Percentiles rank a stretch among this genome's conserved stretches.
Conservation (phyloP, 805 yeast genomes). For the Myxozyma melibiosi region DNA sequence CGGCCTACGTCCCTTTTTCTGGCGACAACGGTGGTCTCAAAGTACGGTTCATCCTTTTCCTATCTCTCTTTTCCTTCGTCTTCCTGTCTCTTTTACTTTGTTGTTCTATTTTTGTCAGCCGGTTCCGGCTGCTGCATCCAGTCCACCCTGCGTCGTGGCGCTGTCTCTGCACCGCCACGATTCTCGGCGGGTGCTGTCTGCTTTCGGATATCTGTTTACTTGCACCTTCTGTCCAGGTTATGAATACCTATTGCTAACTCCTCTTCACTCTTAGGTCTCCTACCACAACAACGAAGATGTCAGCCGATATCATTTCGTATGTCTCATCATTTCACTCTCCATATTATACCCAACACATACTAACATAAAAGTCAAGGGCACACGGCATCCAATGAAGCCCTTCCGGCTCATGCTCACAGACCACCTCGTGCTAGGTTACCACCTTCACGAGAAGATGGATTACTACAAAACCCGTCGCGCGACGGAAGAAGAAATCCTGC, state of each 20-base stretch:
- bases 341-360: not conserved
- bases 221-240: not conserved
- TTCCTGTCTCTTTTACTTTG: not conserved
- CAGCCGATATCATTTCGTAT: conserved; percentile 69
- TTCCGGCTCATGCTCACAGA: conserved; percentile 91
- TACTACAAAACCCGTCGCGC: conserved; percentile 82
- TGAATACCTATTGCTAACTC: not conserved
- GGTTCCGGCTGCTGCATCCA: too few relatives aligned
- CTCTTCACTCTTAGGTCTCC: conserved; percentile 57
- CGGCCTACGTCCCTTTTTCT: conserved; percentile 16
- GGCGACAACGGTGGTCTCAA: conserved; percentile 16
- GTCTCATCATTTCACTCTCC: not conserved
- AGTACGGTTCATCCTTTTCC: conserved; percentile 3
- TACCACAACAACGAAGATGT: conserved; percentile 79
- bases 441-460: conserved; percentile 87
- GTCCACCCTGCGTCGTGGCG: too few relatives aligned
- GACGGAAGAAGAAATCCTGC: conserved; percentile 71
- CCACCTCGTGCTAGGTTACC: conserved; percentile 82
- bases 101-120: too few relatives aligned
- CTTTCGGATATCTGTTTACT: too few relatives aligned
- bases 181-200: too few relatives aligned
- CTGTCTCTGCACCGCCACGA: too few relatives aligned
- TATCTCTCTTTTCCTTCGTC: not conserved
- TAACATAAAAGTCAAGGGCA: conserved; percentile 52
- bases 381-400: conserved; percentile 98